phyloP scores from a whole-genome alignment of 768 basidiomycete species.

The Hydnum rufescens region DNA sequence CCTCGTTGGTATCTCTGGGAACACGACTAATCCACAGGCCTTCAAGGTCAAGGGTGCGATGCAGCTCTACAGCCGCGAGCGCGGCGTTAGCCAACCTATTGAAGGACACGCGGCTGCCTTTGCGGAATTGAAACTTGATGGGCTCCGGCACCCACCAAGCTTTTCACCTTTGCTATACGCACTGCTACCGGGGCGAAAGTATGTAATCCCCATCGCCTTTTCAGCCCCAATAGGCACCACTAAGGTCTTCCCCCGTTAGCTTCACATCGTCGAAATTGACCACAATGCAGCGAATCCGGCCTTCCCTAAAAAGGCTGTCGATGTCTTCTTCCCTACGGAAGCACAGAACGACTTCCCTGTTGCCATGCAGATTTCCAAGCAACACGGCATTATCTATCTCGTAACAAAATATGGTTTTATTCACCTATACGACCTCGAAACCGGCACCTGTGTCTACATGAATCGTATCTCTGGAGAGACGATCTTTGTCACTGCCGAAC shows the following conservation, averaged over 20 bases:
- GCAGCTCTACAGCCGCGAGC: slow-evolving; percentile 87
- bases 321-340: slow-evolving; percentile 98
- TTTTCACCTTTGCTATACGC: slow-evolving; percentile 89
- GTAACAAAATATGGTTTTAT: slow-evolving; percentile 99
- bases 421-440: slow-evolving; percentile 94
- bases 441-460: slow-evolving; percentile 97
- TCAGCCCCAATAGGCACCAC: neutral
- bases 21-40: slow-evolving; percentile 76
- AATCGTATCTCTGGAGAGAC: slow-evolving; percentile 99
- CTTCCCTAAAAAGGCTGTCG: slow-evolving; percentile 93
- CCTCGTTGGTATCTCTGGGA: slow-evolving; percentile 83
- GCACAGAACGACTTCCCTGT: slow-evolving; percentile 98
- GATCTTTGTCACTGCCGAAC: slow-evolving; percentile 95
- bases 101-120: slow-evolving; percentile 98
- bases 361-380: slow-evolving; percentile 95
- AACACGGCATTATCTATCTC: slow-evolving; percentile 91
- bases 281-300: slow-evolving; percentile 81
- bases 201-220: slow-evolving; percentile 12
- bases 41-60: slow-evolving; percentile 99
- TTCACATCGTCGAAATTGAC: slow-evolving; percentile 97
- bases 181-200: slow-evolving; percentile 98
- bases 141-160: slow-evolving; percentile 69
- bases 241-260: slow-evolving; percentile 26
- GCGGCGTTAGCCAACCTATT: slow-evolving; percentile 90
- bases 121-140: slow-evolving; percentile 78